Conservation (phyloP, 1,284 basidiomycete species). For the Afroboletus lepidellus region DNA sequence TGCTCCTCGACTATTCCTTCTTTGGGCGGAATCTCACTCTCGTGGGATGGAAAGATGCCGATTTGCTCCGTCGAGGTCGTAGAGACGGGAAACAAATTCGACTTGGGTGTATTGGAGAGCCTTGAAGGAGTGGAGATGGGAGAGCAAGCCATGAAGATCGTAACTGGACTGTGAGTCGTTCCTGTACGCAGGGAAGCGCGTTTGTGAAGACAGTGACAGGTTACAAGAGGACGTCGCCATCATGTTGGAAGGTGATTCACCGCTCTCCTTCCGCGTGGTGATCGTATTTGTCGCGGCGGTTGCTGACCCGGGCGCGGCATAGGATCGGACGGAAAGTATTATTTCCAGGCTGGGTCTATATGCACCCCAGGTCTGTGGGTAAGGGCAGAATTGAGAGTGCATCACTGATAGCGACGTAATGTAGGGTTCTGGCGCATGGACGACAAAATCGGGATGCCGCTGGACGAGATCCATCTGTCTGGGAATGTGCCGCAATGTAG, state of each 20-base stretch:
- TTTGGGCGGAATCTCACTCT: conserved; percentile 36
- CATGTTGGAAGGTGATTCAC: conserved; percentile 63
- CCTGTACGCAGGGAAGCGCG: background rate
- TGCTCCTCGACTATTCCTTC: conserved; percentile 12
- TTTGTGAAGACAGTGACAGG: conserved; percentile 29
- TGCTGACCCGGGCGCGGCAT: conserved; percentile 16
- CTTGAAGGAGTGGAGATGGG: conserved; percentile 27
- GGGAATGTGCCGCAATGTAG: conserved; percentile 71
- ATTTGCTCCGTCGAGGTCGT: conserved; percentile 53
- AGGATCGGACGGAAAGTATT: conserved; percentile 64
- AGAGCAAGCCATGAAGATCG: conserved; percentile 59
- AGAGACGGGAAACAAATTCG: conserved; percentile 49
- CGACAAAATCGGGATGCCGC: conserved; percentile 70
- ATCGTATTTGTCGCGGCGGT: conserved; percentile 17
- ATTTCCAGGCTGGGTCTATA: conserved; percentile 71
- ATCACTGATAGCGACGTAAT: conserved; percentile 9
- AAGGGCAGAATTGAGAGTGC: background rate
- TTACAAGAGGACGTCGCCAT: conserved; percentile 74
- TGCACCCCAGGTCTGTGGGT: conserved; percentile 54
- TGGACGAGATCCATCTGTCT: conserved; percentile 65
- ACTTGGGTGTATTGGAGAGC: conserved; percentile 40
- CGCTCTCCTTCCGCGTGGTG: conserved; percentile 10
- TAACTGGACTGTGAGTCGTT: conserved; percentile 53
- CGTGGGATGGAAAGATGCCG: conserved; percentile 50
- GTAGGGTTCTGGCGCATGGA: conserved; percentile 73